Evolutionary conservation across 2,329 filamentous ascomycete genomes (phyloP), one percentile per base, ranked within the genome.

Genomic region (Podosphaera leucotricha): DNA sequence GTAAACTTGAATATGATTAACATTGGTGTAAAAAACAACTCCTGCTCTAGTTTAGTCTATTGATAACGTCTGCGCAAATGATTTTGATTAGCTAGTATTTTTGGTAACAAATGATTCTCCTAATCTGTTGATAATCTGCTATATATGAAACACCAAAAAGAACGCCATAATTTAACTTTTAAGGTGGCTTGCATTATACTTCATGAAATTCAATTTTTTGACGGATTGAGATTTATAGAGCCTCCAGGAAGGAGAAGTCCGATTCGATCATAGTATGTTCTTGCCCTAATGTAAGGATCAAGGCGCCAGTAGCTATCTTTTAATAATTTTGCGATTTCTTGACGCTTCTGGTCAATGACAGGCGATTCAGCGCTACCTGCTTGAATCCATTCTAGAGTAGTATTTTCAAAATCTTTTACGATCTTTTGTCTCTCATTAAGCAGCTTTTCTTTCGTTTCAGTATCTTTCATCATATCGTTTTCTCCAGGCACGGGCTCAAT

Each of bases 201-300:
- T 46, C 39, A 38, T 39, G 45, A 11, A 7, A 42, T 30, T 6
- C 35, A 43, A 3, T 37, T 18, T 42, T 44, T 48, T 48, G 16
- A 24, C 7, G 69, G 67, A 55, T 92, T 90, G 60, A 82, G 86
- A 30, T 81, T 64, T 38, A 87, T 62, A 55, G 68, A 68, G 1
- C 85, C 86, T 10, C 66, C 74, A 0, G 66, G 62, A 47, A 71
- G 64, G 39, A 95, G 67, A 47, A 90, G 64, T 1, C 85, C 82
- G 11, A 68, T 70, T 47, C 90, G 72, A 59, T 98, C 90, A 54
- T 93, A 94, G 48, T 83, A 62, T n/a, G 77, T 80, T 54, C 78
- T 70, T 11, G 86, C 83, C 35, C 90, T 69, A 24, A 95, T 59
- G 59, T 87, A 92, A 0, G 84, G 84, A 62, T 98, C 90, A 43